Conservation (phyloP, 768 basidiomycete species). For the Bullera alba region DNA sequence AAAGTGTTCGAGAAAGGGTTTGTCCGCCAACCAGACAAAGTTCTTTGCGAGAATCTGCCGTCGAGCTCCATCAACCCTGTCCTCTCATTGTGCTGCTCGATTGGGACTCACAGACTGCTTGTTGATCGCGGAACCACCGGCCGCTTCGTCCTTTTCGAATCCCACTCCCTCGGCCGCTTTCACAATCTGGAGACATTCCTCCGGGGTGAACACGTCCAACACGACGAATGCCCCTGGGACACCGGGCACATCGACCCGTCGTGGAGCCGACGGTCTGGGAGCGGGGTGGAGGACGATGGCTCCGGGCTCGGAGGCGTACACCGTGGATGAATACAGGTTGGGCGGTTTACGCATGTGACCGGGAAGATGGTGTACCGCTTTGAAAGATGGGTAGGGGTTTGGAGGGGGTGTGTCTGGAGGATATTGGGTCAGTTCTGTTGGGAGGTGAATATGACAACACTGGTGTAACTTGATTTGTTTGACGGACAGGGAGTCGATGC, state of each 20-base stretch:
- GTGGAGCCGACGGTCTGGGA: constrained; percentile 39
- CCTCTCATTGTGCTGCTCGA: background rate
- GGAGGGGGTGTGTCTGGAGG: constrained; percentile 16
- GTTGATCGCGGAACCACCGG: constrained; percentile 50
- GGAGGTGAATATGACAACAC: background rate
- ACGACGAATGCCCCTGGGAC: constrained; percentile 53
- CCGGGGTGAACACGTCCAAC: constrained; percentile 50
- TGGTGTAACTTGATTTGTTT: too few relatives aligned
- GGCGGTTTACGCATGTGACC: constrained; percentile 54
- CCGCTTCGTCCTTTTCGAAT: constrained; percentile 53
- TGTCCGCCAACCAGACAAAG: constrained; percentile 55
- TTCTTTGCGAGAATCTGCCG: constrained; percentile 50
- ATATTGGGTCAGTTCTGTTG: background rate
- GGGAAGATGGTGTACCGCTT: constrained; percentile 46
- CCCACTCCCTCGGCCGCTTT: constrained; percentile 51
- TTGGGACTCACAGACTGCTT: constrained; percentile 47
- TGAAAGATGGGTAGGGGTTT: constrained; percentile 25
- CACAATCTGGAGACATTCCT: constrained; percentile 52
- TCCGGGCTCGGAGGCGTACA: constrained; percentile 49
- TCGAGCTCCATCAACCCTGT: background rate
- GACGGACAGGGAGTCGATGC: too few relatives aligned
- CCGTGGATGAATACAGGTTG: constrained; percentile 53
- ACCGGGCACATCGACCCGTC: constrained; percentile 49
- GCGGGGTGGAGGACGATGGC: constrained; percentile 45
- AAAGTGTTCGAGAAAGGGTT: constrained; percentile 48